Percentiles rank a stretch among this genome's conserved stretches.
Conservation (phyloP, 2,329 filamentous ascomycete genomes). For the Celoporthe dispersa region DNA sequence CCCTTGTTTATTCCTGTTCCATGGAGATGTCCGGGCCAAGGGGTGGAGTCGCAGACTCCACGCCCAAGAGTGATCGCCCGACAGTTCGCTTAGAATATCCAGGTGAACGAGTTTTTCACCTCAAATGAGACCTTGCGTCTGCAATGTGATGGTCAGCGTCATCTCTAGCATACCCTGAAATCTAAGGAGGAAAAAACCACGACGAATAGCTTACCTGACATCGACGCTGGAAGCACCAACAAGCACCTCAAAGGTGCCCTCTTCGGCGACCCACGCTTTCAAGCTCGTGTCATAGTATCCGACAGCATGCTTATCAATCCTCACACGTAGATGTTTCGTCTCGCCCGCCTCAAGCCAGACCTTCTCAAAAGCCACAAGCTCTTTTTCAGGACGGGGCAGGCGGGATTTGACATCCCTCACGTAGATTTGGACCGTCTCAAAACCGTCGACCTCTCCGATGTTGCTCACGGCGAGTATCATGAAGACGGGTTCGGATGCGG, state of each 20-base stretch:
- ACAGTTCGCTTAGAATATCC: constrained; percentile 53
- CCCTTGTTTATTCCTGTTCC: not conserved
- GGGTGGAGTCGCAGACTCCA: not conserved
- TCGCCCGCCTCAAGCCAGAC: constrained; percentile 61
- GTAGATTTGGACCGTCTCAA: constrained; percentile 71
- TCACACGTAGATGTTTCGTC: constrained; percentile 53
- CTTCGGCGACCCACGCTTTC: constrained; percentile 67
- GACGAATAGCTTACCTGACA: constrained; percentile 56
- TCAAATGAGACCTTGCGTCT: constrained; percentile 50
- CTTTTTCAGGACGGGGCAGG: constrained; percentile 70
- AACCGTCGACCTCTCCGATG: constrained; percentile 58
- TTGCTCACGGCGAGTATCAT: constrained; percentile 57
- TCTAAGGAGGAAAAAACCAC: not conserved
- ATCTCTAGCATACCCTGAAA: constrained; percentile 11
- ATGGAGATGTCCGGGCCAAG: not conserved
- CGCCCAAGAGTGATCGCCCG: not conserved
- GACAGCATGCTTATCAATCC: constrained; percentile 55
- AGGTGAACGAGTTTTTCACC: constrained; percentile 67
- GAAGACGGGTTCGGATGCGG: constrained; percentile 46
- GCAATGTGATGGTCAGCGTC: constrained; percentile 29
- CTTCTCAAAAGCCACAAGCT: constrained; percentile 72
- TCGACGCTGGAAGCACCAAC: constrained; percentile 66
- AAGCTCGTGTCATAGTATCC: constrained; percentile 67
- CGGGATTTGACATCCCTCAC: constrained; percentile 65
- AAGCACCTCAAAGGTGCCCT: constrained; percentile 63